Base-by-base conservation (phyloP, 2,329 filamentous ascomycete genomes). In the Penicillium sp. region DNA sequence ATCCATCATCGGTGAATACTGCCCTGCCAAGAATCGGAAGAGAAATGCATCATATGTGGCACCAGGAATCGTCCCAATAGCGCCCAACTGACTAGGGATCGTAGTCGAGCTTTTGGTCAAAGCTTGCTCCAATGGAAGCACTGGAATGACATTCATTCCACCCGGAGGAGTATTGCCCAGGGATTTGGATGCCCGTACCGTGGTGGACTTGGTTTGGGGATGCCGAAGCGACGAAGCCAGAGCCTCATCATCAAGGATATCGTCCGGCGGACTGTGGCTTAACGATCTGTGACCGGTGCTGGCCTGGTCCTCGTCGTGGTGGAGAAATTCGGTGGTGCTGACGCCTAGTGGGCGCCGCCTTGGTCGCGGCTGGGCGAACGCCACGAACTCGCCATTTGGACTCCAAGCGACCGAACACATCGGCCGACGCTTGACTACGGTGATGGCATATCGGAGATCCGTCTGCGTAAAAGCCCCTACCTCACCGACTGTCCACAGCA, bases 401-500 rank as follows among this genome's bases (percentile, higher is more conserved):
- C 81, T 83, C 67, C 84, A 77, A 39, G 78, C 79, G 55, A 84
- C 73, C 1, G 82, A 76, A 61, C 82, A 82, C 62, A 82, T 71
- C 49, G 79, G 79, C 34, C 81, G 76, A 53, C 80, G 76, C 60
- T 84, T 81, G 44, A 83, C 74, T n/a, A 81, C 75, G 57, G 84
- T 83, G 8, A 81, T 75, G 6, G 80, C 76, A 70, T 81, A 82
- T 52, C 83, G 79, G 31, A 85, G 75, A 61, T 87, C 84, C 29
- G 79, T 82, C 64, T 87, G 84, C 16, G 82, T 79, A 57, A 87
- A 86, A 9, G 79, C 75, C 13, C 84, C 84, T 54, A 83, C 79
- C 43, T 79, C 76, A 6, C 82, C 83, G 39, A 85, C 84, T 12
- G 82, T 85, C 84, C 84, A 87, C 34, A 87, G 72, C 6, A 84